Base-by-base conservation (phyloP, 148 eudicot genomes). In the Euryodendron excelsum region DNA sequence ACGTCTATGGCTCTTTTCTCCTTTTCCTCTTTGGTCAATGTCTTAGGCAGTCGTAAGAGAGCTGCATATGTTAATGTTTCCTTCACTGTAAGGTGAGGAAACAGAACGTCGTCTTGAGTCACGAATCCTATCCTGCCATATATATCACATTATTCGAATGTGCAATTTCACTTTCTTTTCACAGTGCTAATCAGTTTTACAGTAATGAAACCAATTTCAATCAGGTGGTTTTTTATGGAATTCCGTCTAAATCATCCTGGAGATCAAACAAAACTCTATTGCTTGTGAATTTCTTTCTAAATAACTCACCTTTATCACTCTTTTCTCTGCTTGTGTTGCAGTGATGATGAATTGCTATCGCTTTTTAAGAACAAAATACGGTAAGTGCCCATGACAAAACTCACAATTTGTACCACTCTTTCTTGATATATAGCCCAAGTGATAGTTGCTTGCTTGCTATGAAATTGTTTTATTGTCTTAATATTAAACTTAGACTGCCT, bases 71-170 rank as follows among this genome's bases (percentile, higher is more conserved):
- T 89, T 56, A 95, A 74, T 21, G 98, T 95, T 76, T 95, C 98
- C 80, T 86, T 90, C 63, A 95, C 98, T 11, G 98, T 95, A 17
- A 95, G 93, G 84, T 93, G 98, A 59, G 96, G 94, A 85, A 90
- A 95, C 4, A 95, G 87, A 45, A 95, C 89, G 28, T 95, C 97
- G 75, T 95, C 98, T 85, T 95, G 98, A 17, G 97, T 93, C 83
- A 95, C 98, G 36, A 93, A 95, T 74, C 98, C 98, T 48, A 95
- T 89, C 91, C 96, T 95, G 94, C 76, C 69, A 87, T 64, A 74
- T 21, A 5, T 59, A 23, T 58, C 36, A 37, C 61, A 74, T 80
- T 63, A 80, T 36, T 79, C 13, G 23, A 18, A 27, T 33, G 17
- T 61, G 21, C 30, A 58, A 1, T 25, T 27, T 4, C 45, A 5